phyloP scores from a whole-genome alignment of 1,284 basidiomycete genomes.

The Leccinum fallax region DNA sequence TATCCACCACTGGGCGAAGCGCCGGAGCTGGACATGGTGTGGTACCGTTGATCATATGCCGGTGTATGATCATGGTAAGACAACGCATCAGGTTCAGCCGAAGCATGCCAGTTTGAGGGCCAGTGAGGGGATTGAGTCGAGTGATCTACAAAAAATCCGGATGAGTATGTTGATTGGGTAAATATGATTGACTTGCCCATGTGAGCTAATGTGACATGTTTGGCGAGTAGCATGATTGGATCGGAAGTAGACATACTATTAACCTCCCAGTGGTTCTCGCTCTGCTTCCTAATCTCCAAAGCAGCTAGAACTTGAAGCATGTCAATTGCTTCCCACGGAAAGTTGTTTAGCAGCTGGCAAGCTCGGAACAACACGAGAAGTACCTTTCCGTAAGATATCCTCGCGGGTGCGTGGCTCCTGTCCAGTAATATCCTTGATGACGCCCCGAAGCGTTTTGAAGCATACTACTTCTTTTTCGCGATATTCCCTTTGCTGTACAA shows the following conservation, averaged over 20 bases:
- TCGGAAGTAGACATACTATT: not conserved
- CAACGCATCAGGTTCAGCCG: not conserved
- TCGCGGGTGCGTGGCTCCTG: constrained; percentile 17
- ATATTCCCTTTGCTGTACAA: constrained; percentile 20
- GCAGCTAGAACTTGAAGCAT: constrained; percentile 3
- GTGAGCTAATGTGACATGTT: not conserved
- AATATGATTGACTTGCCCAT: constrained; percentile 1
- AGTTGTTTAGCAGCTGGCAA: constrained; percentile 3
- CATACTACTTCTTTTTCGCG: constrained; percentile 24
- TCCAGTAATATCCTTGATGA: constrained; percentile 19
- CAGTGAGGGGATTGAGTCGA: not conserved
- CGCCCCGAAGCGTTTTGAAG: constrained; percentile 22
- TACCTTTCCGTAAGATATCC: constrained; percentile 26
- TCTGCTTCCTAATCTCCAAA: not conserved
- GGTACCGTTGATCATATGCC: constrained; percentile 5
- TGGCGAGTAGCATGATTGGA: not conserved
- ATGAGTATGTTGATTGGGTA: constrained; percentile 1
- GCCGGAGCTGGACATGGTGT: not conserved
- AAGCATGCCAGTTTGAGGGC: not conserved
- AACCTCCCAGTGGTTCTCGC: not conserved
- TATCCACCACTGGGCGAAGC: not conserved
- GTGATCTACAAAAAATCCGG: constrained; percentile 5
- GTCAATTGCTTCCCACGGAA: constrained; percentile 8
- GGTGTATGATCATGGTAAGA: not conserved
- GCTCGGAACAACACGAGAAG: not conserved